Evolutionary conservation across 352 stramenopile genomes (phyloP).

Genomic region (Saprolegnia diclina): DNA sequence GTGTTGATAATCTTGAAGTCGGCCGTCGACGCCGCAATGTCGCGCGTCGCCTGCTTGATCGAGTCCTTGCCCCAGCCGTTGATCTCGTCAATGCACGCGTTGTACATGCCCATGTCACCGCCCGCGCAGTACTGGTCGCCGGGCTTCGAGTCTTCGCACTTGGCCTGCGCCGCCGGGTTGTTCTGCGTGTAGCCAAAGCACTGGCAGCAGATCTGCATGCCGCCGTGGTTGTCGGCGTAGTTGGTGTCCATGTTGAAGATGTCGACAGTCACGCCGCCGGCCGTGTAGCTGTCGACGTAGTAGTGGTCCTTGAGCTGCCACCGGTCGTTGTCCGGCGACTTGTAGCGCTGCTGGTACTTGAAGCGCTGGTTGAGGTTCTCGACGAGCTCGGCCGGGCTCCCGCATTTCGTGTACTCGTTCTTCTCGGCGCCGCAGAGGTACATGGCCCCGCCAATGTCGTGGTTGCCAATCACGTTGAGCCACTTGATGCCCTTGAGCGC

Average conservation of each 20-base stretch:
- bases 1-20: slow-evolving; percentile 48
- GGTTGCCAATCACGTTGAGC: slow-evolving; percentile 65
- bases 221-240: slow-evolving; percentile 43
- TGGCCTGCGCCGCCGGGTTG: slow-evolving; percentile 41
- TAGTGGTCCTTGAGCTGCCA: slow-evolving; percentile 56
- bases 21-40: slow-evolving; percentile 34
- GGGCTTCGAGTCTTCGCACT: slow-evolving; percentile 37
- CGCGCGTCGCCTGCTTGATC: slow-evolving; percentile 26
- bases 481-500: slow-evolving; percentile 48
- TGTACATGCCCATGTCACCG: slow-evolving; percentile 36
- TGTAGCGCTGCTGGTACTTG: slow-evolving; percentile 42
- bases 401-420: slow-evolving; percentile 33
- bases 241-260: slow-evolving; percentile 62
- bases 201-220: slow-evolving; percentile 49
- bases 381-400: slow-evolving; percentile 29
- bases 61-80: slow-evolving; percentile 39
- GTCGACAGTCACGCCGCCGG: slow-evolving; percentile 44
- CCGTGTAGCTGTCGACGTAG: slow-evolving; percentile 45
- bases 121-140: slow-evolving; percentile 34
- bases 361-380: slow-evolving; percentile 39
- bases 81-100: slow-evolving; percentile 37
- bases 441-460: slow-evolving; percentile 56
- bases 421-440: slow-evolving; percentile 46
- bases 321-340: slow-evolving; percentile 46
- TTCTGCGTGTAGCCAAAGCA: slow-evolving; percentile 60